These are phyloP conservation scores for Cladosporium colombiae DNA, from an alignment of 2,329 filamentous ascomycete genomes.

Conservation along the genomic window DNA sequence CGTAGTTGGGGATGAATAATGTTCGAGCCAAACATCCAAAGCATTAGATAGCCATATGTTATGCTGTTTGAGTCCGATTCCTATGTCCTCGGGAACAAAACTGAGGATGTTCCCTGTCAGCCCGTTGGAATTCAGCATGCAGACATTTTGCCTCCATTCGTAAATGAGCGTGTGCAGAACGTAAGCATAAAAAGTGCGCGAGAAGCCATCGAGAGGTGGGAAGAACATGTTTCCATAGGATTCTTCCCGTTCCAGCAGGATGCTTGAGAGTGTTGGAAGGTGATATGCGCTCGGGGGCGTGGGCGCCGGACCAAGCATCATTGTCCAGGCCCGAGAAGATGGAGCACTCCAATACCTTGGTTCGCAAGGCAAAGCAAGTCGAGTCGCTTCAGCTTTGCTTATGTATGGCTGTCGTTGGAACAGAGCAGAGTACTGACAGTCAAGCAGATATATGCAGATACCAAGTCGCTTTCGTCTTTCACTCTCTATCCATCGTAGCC, in stretches of 20 bases:
- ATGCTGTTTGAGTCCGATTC: not conserved
- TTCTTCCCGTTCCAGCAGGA: not conserved
- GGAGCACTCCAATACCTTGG: not conserved
- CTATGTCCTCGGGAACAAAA: not conserved
- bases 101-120: not conserved
- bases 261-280: not conserved
- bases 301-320: not conserved
- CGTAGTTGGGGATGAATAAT: not conserved
- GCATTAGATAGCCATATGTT: not conserved
- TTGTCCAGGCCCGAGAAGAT: not conserved
- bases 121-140: not conserved
- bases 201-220: not conserved
- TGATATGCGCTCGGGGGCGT: not conserved
- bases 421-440: not conserved
- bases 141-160: constrained; percentile 1
- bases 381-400: not conserved
- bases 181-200: not conserved
- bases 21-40: not conserved
- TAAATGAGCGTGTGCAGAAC: not conserved
- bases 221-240: not conserved
- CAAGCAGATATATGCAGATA: not conserved
- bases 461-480: not conserved
- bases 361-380: not conserved
- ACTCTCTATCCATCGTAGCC: not conserved
- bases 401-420: constrained; percentile 2